Conservation (phyloP, 768 basidiomycete species). For the Pleurotus tuber-regium region DNA sequence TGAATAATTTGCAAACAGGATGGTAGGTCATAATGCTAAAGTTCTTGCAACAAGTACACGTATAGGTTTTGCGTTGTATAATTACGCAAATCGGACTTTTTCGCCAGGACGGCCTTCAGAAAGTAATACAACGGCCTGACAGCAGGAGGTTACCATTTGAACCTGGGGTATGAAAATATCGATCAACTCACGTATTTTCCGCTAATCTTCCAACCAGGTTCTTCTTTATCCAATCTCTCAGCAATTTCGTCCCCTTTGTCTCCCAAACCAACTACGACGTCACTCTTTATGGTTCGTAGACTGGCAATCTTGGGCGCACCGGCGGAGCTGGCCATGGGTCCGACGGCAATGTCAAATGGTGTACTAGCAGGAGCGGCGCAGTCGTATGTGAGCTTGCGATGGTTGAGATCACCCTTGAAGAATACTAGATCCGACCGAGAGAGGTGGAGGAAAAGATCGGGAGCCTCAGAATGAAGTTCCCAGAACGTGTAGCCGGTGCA, state of each 20-base stretch:
- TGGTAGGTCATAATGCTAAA: background rate
- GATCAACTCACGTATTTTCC: conserved; percentile 85
- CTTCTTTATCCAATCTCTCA: conserved; percentile 76
- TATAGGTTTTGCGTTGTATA: background rate
- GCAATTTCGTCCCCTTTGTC: conserved; percentile 65
- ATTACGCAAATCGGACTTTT: conserved; percentile 72
- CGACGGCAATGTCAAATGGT: conserved; percentile 88
- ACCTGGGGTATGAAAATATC: conserved; percentile 46
- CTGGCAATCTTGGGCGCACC: conserved; percentile 88
- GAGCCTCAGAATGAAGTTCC: conserved; percentile 81
- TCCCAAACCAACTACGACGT: conserved; percentile 89
- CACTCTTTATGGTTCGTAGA: conserved; percentile 90
- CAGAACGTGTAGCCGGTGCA: conserved; percentile 96
- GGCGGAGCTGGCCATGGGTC: conserved; percentile 84
- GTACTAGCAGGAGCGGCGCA: conserved; percentile 85
- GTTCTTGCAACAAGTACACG: background rate
- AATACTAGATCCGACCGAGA: conserved; percentile 86
- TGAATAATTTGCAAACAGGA: background rate
- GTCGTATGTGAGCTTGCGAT: conserved; percentile 87
- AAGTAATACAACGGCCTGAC: conserved; percentile 80
- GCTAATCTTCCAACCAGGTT: conserved; percentile 96
- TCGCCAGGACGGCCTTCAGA: conserved; percentile 90
- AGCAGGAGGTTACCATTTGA: conserved; percentile 71
- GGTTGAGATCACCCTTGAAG: conserved; percentile 95
- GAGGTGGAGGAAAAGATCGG: conserved; percentile 90